Base-by-base conservation (phyloP, 2,329 filamentous ascomycete genomes). In the Neonectria sp. region DNA sequence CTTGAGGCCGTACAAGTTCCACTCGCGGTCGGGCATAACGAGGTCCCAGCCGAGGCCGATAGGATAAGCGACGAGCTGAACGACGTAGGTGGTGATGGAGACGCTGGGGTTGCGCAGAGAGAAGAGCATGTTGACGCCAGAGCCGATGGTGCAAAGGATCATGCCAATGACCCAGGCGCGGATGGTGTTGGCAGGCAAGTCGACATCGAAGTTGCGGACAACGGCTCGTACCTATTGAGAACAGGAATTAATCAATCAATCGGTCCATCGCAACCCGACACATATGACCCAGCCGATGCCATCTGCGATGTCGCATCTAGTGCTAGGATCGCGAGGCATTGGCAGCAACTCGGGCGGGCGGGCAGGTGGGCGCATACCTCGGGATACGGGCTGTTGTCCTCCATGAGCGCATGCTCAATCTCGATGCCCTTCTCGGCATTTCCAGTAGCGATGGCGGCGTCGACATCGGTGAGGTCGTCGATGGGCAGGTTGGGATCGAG, bases 321-420 rank as follows among this genome's bases (percentile, higher is more conserved):
- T 21, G 27, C 29, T 25, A 12, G 3, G 6, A 25, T 27, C 40
- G 45, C 40, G 45, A 29, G 9, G 35, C 21, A 7, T 33, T 15
- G 27, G 11, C 27, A n/a, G 13, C 25, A 40, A 43, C 45, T 24
- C 6, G 49, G 27, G 24, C 25, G 40, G 45, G 25, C 27, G 17
- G 40, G 40, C n/a, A 9, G 17, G 31, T 33, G 5, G 40, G 58
- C 37, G 51, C 82, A 71, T 78, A 90, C 89, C 81, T 92, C 90
- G 43, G 89, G 88, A 74, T 92, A 92, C 3, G 90, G 90, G 55
- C 90, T 92, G 77, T 92, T 89, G 64, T 92, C 89, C 75, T 91
- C 85, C 74, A 90, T 83, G 65, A 88, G 79, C 53, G 88, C 86
- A 71, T 87, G 85, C 73, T 90, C 87, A 71, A 91, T 85, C 66